Evolutionary conservation across 768 basidiomycete genomes (phyloP).

Genomic region (Tulasnella sp.): DNA sequence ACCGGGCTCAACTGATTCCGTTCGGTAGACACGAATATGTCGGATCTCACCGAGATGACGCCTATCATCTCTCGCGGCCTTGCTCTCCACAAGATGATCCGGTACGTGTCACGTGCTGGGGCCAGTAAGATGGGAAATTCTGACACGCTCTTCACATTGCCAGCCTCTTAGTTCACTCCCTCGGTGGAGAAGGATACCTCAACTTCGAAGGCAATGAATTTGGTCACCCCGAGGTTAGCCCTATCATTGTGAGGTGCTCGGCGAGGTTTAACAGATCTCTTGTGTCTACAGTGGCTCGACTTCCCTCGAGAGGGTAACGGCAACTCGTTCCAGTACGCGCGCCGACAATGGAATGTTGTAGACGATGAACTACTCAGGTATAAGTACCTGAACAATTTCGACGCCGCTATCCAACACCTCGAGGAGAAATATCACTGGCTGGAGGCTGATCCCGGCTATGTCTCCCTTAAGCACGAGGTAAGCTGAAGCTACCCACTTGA

Average conservation of each 20-base stretch:
- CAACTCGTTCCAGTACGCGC: conserved; percentile 94
- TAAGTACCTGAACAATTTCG: conserved; percentile 88
- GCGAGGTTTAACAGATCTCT: background rate
- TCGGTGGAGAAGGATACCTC: conserved; percentile 95
- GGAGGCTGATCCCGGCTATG: conserved; percentile 72
- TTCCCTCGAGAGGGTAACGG: conserved; percentile 95
- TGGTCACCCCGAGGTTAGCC: conserved; percentile 81
- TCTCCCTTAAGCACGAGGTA: conserved; percentile 88
- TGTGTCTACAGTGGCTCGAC: conserved; percentile 78
- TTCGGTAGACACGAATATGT: conserved; percentile 82
- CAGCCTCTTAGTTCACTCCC: conserved; percentile 80
- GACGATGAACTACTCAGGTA: conserved; percentile 86
- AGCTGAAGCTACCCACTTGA: background rate
- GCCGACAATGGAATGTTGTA: conserved; percentile 92
- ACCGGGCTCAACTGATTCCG: background rate
- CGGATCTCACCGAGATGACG: conserved; percentile 73
- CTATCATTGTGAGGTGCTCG: background rate
- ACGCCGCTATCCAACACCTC: conserved; percentile 79
- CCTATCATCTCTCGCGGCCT: conserved; percentile 81
- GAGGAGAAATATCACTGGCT: conserved; percentile 85
- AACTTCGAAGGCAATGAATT: conserved; percentile 99
- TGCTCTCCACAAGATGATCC: conserved; percentile 94
- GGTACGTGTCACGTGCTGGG: conserved; percentile 43
- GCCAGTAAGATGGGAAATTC: background rate
- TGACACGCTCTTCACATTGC: background rate